Evolutionary conservation across 805 yeast species (phyloP), one percentile per base, ranked within the genome.

Genomic region (Yamadazyma insecticola): DNA sequence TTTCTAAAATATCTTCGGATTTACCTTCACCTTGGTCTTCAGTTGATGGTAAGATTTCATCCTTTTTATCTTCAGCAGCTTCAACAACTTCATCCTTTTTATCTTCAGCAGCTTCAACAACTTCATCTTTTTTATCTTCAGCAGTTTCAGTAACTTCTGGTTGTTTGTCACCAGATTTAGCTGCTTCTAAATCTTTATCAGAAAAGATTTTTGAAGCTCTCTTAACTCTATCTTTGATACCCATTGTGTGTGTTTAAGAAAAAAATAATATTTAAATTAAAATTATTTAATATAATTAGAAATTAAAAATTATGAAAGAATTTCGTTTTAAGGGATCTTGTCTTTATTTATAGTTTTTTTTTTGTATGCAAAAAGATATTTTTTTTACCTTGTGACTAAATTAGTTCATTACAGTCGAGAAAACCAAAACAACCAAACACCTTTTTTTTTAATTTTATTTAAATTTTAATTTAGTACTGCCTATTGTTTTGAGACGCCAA

Each of bases 131-230:
- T 12, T 22, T 26, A 13, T 19, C 35, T 10, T 17, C 24, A 15
- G n/a, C 36, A 16, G 12, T 18, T 21, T 24, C 29, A 11, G 26
- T 24, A n/a, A 17, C 20, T 6, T 14, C 16, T 28, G 27, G 31
- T 18, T 37, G 40, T 35, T 55, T 55, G 42, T 54, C 51, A 7
- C 48, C 43, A 26, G 57, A 58, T n/a, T n/a, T n/a, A n/a, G n/a
- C n/a, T n/a, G n/a, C n/a, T n/a, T n/a, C n/a, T n/a, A n/a, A n/a
- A n/a, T n/a, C n/a, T n/a, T n/a, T n/a, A 22, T 45, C 43, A 26
- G 43, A 35, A 43, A 60, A 60, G 35, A 57, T 52, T 47, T 50
- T 57, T 22, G 65, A 59, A 15, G 58, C 60, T 54, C 67, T 59
- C 50, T 53, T 59, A 32, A 59, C 57, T 47, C 42, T 60, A 38